Conservation (phyloP, 768 basidiomycete species). For the Agaricus bisporus region DNA sequence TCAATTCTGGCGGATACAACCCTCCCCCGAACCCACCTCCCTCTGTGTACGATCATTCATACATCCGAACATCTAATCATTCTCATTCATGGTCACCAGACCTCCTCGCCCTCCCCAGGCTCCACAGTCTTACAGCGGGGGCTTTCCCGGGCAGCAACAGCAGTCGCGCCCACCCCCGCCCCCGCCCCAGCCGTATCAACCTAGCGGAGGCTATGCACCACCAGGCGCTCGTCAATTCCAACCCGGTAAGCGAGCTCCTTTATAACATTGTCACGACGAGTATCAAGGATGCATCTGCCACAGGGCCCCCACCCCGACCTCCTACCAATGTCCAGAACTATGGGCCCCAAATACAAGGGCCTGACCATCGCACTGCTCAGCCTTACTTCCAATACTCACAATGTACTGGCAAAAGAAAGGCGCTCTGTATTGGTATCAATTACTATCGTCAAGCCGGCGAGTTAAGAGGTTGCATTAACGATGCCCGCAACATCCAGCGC, state of each 20-base stretch:
- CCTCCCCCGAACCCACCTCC: conserved; percentile 18
- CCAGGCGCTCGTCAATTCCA: conserved; percentile 17
- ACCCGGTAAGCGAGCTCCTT: conserved; percentile 15
- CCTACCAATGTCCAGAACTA: conserved; percentile 56
- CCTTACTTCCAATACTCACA: conserved; percentile 84
- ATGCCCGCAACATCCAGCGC: conserved; percentile 72
- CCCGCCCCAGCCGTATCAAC: neutral
- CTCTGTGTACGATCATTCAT: conserved; percentile 19
- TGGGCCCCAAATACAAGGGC: conserved; percentile 48
- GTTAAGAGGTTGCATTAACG: conserved; percentile 86
- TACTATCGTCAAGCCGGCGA: conserved; percentile 66
- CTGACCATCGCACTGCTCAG: conserved; percentile 41
- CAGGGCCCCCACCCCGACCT: conserved; percentile 44
- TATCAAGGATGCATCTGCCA: conserved; percentile 13
- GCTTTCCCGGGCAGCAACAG: conserved; percentile 38
- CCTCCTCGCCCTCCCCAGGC: neutral
- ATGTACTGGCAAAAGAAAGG: conserved; percentile 84
- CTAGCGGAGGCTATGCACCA: conserved; percentile 6
- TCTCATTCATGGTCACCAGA: neutral
- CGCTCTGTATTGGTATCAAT: conserved; percentile 88
- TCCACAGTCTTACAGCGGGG: conserved; percentile 16
- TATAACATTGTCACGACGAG: neutral
- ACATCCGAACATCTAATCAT: neutral
- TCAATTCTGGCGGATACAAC: conserved; percentile 6
- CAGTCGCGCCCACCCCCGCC: conserved; percentile 11